Percentiles rank a stretch among this genome's conserved stretches.
Evolutionary conservation across 371 early-diverging fungal genomes (phyloP).

Genomic region (Nosema granulosis): DNA sequence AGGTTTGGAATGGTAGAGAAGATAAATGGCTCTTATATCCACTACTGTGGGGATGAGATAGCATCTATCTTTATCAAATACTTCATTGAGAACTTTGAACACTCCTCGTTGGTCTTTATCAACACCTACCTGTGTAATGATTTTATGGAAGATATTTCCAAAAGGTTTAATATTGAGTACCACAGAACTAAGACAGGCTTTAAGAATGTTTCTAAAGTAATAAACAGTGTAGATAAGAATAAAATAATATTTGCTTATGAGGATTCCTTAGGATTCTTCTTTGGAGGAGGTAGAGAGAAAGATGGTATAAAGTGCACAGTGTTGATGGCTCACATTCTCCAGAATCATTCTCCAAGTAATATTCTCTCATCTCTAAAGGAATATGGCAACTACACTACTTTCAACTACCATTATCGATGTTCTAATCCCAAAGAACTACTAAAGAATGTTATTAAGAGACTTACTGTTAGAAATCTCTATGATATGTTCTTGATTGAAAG

Average conservation of each 20-base stretch:
- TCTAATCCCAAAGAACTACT: not conserved
- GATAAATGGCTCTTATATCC: constrained; percentile 5
- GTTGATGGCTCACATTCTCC: constrained; percentile 32
- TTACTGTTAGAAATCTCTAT: not conserved
- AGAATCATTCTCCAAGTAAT: constrained; percentile 1
- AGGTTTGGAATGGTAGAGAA: constrained; percentile 37
- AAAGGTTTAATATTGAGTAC: constrained; percentile 6
- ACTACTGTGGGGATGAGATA: constrained; percentile 24
- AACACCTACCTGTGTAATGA: constrained; percentile 38
- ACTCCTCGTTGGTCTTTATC: constrained; percentile 13
- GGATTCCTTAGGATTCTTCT: constrained; percentile 44
- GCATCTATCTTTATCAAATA: constrained; percentile 16
- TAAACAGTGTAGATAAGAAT: not conserved
- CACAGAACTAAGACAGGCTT: constrained; percentile 37
- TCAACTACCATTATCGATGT: constrained; percentile 12
- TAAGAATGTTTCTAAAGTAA: constrained; percentile 35
- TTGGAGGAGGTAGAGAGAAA: constrained; percentile 33
- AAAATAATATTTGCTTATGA: constrained; percentile 41
- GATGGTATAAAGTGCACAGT: constrained; percentile 46
- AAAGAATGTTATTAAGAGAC: not conserved
- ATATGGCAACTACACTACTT: constrained; percentile 11
- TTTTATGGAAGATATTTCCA: constrained; percentile 23
- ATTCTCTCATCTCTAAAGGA: not conserved
- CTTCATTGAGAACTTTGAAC: constrained; percentile 20
- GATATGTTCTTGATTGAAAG: not conserved